Conservation (phyloP, 306 rosid species). For the Cucumis hystrix region DNA sequence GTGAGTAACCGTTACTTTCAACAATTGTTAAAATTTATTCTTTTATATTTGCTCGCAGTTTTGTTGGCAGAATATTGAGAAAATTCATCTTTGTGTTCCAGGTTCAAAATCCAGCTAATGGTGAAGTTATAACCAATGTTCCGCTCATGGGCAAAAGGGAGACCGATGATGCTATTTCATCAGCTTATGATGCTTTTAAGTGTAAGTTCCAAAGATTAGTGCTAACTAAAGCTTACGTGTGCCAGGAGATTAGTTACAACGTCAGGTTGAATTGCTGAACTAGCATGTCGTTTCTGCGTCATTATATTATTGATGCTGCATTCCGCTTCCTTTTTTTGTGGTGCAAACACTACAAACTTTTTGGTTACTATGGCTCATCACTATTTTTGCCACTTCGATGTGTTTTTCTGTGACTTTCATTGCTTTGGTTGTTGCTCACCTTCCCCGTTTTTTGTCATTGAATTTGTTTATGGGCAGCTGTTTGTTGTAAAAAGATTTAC, state of each 20-base stretch:
- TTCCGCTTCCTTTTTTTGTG: background rate
- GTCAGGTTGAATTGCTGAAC: background rate
- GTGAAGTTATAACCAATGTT: constrained; percentile 71
- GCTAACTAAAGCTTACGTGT: background rate
- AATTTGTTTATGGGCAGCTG: background rate
- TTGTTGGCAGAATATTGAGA: background rate
- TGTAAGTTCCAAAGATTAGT: constrained; percentile 29
- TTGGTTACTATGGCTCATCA: background rate
- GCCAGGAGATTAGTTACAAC: background rate
- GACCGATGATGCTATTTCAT: constrained; percentile 85
- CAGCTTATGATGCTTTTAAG: constrained; percentile 58
- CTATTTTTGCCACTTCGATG: background rate
- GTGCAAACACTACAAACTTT: background rate
- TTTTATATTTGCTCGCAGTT: background rate
- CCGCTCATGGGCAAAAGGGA: constrained; percentile 84
- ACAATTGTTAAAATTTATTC: background rate
- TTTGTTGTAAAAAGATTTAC: background rate
- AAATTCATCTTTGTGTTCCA: constrained; percentile 13
- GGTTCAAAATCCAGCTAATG: constrained; percentile 89
- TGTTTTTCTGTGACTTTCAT: background rate
- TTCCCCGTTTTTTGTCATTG: background rate
- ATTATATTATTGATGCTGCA: background rate
- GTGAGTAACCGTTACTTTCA: background rate
- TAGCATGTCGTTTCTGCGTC: background rate
- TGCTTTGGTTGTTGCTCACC: background rate